A percentile compares a stretch with the other conserved stretches of the same genome.
Evolutionary conservation across 1,284 basidiomycete genomes (phyloP).

Genomic region (Apiotrichum mycotoxinovorans): DNA sequence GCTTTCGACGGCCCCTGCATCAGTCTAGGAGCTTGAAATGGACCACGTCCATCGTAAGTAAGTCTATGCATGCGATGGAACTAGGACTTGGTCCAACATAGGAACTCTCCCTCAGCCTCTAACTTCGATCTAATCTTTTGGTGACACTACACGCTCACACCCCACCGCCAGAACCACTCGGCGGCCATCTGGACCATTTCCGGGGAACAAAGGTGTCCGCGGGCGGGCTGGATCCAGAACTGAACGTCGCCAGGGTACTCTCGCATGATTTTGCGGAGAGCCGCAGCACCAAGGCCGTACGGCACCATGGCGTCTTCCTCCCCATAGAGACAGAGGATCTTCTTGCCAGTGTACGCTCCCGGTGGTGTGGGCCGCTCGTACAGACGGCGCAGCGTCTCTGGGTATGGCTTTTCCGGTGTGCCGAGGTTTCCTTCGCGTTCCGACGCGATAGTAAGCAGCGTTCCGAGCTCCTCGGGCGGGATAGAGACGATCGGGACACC

Average conservation of each 20-base stretch:
- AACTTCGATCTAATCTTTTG: not conserved
- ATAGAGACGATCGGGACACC: constrained; percentile 73
- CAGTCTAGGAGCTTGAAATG: too few relatives aligned
- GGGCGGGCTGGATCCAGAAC: constrained; percentile 23
- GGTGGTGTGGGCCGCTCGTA: not conserved
- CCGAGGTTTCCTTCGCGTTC: not conserved
- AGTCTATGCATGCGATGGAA: too few relatives aligned
- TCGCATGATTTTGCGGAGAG: constrained; percentile 33
- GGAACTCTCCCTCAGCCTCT: not conserved
- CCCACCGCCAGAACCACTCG: constrained; percentile 44
- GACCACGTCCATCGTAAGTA: too few relatives aligned
- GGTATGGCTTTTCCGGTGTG: constrained; percentile 29
- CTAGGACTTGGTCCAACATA: too few relatives aligned
- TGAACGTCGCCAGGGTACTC: constrained; percentile 25
- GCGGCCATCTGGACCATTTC: constrained; percentile 45
- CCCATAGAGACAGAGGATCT: constrained; percentile 64
- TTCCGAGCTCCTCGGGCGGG: constrained; percentile 58
- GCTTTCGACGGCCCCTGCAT: too few relatives aligned
- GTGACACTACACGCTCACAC: constrained; percentile 5
- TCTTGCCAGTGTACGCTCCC: constrained; percentile 59
- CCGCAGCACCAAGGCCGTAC: constrained; percentile 23
- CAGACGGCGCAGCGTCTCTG: not conserved
- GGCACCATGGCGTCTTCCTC: constrained; percentile 46
- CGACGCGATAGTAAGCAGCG: constrained; percentile 54
- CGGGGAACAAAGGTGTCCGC: constrained; percentile 17